These are phyloP conservation scores for Cicer pinnatifidum DNA, from an alignment of 306 rosid genomes.

Conservation along the genomic window DNA sequence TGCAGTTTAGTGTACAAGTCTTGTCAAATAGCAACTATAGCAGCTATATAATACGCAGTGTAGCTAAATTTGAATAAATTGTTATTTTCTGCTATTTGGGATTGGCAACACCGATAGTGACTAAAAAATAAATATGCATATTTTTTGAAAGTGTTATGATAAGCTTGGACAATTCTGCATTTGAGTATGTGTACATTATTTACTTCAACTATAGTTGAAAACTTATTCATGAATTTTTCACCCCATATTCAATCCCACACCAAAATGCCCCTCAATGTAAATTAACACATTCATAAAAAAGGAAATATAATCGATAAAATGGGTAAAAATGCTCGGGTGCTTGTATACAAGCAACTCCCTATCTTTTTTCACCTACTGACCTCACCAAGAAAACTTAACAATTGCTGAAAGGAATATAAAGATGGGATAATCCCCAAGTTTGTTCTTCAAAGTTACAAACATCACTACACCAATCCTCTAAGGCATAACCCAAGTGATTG, in stretches of 20 bases:
- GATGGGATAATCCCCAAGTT: background rate
- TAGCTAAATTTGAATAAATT: no score
- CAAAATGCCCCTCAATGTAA: background rate
- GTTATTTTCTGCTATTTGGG: no score
- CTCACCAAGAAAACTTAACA: background rate
- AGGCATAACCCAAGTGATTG: no score
- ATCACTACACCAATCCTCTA: background rate
- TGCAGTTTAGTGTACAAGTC: no score
- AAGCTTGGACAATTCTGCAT: no score
- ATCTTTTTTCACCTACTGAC: background rate
- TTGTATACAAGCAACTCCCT: background rate
- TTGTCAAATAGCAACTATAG: no score
- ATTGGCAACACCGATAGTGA: no score
- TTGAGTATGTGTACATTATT: background rate
- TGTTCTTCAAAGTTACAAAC: background rate
- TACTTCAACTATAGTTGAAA: background rate
- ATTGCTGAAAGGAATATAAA: constrained; percentile 8
- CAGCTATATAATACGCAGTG: no score
- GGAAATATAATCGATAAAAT: background rate
- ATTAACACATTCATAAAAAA: no score
- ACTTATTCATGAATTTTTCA: no score
- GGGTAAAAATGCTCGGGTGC: background rate
- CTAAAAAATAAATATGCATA: no score
- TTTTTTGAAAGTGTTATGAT: no score
- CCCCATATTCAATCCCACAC: background rate